These are phyloP conservation scores for Gaertneriomyces sp. DNA, from an alignment of 192 early-diverging fungal species.

Conservation along the genomic window DNA sequence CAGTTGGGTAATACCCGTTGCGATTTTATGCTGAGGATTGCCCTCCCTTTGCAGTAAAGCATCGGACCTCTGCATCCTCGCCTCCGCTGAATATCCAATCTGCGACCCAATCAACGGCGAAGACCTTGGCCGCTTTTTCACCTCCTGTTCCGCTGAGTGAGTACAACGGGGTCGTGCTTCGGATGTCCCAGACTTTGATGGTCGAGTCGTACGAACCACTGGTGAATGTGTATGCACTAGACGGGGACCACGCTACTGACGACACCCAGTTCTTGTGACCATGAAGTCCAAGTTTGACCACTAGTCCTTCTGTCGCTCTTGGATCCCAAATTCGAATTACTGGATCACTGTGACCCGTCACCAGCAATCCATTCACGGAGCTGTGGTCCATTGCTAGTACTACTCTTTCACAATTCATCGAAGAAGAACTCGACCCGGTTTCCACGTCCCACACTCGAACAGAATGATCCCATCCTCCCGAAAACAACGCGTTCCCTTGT, in stretches of 20 bases:
- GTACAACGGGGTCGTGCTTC: constrained; percentile 81
- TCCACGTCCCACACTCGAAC: constrained; percentile 85
- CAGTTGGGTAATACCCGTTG: too few species aligned
- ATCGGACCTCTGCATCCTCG: constrained; percentile 64
- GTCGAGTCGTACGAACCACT: constrained; percentile 84
- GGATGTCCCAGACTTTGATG: constrained; percentile 91
- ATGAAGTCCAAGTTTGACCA: constrained; percentile 72
- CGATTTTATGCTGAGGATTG: too few species aligned
- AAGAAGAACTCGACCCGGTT: constrained; percentile 63
- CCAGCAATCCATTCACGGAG: constrained; percentile 62
- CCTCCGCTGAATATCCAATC: constrained; percentile 70
- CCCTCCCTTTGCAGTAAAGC: not conserved
- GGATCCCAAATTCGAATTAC: constrained; percentile 88
- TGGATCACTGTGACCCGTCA: constrained; percentile 84
- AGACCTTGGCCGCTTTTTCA: constrained; percentile 56
- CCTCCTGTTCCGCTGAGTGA: constrained; percentile 52
- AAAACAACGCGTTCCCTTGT: constrained; percentile 65
- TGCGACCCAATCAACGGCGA: constrained; percentile 67
- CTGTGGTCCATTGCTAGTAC: constrained; percentile 75
- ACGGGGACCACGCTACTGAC: constrained; percentile 78
- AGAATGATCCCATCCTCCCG: constrained; percentile 92
- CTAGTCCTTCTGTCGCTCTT: constrained; percentile 64
- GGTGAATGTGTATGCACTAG: constrained; percentile 68
- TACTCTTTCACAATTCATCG: constrained; percentile 86
- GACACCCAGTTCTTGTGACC: constrained; percentile 85